These are phyloP conservation scores for Salix udensis DNA, from an alignment of 345 rosid species.

Conservation along the genomic window DNA sequence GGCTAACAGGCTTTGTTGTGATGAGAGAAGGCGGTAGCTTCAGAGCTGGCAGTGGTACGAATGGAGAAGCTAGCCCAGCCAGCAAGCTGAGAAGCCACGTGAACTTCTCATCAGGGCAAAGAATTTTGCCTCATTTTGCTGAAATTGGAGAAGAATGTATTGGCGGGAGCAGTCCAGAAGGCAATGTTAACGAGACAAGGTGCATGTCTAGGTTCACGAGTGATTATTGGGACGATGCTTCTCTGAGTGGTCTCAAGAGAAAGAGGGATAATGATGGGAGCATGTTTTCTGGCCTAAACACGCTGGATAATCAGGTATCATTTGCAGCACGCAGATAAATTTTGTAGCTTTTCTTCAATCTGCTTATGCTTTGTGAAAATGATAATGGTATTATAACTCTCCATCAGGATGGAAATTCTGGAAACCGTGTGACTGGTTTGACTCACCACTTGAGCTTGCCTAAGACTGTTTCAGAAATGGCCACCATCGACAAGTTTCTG, in stretches of 20 bases:
- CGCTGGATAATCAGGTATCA: conserved; percentile 37
- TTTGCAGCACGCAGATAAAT: not conserved
- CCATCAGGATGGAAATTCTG: conserved; percentile 39
- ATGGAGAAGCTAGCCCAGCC: conserved; percentile 23
- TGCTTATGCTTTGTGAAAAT: not conserved
- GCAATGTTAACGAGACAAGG: conserved; percentile 18
- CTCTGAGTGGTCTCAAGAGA: conserved; percentile 31
- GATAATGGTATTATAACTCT: conserved; percentile 8
- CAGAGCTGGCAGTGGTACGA: conserved; percentile 24
- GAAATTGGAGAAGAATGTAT: conserved; percentile 37
- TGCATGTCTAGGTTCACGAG: conserved; percentile 29
- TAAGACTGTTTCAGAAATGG: conserved; percentile 42
- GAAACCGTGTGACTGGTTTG: conserved; percentile 39
- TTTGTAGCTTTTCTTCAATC: not conserved
- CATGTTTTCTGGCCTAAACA: conserved; percentile 24
- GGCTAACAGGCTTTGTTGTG: conserved; percentile 27
- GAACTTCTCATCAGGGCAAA: conserved; percentile 32
- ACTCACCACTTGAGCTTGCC: conserved; percentile 78
- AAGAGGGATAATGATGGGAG: conserved; percentile 23
- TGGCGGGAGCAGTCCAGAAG: conserved; percentile 14
- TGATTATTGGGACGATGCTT: conserved; percentile 35
- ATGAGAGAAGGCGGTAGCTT: conserved; percentile 25
- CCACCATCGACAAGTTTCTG: conserved; percentile 39
- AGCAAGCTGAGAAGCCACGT: conserved; percentile 25
- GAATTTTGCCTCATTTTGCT: conserved; percentile 38